phyloP scores from a whole-genome alignment of 139 green algal genomes.

The Edaphochlamys debaryana region DNA sequence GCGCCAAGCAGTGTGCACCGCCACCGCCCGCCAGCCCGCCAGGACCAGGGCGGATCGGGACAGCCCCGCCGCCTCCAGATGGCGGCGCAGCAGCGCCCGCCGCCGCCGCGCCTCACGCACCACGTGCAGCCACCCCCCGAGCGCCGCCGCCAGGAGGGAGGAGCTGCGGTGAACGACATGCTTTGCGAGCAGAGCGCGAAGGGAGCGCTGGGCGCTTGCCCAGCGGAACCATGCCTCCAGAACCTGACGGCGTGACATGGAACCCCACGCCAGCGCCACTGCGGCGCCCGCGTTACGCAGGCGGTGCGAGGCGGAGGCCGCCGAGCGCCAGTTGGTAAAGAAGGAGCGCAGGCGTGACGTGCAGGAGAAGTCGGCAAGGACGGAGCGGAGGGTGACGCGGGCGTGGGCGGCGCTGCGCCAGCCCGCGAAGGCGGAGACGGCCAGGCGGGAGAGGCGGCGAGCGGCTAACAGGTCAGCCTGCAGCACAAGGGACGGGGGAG shows the following conservation, averaged over 20 bases:
- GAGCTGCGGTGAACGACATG: neutral
- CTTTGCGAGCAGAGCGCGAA: no score
- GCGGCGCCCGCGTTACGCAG: no score
- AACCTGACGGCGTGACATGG: no score
- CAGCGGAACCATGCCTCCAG: no score
- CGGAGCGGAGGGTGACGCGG: neutral
- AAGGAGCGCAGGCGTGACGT: neutral
- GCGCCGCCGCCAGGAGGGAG: neutral
- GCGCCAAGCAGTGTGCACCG: neutral
- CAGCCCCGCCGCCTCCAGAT: neutral
- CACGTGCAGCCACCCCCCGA: neutral
- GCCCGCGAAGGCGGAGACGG: neutral
- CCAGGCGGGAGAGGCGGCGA: neutral
- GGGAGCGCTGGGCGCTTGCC: no score
- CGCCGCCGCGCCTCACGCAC: neutral
- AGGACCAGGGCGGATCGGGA: neutral
- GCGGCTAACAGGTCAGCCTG: constrained; percentile 5
- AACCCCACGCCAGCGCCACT: no score
- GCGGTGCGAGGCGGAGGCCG: no score
- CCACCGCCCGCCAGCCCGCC: neutral
- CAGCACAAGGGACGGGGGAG: no score
- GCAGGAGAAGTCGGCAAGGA: neutral
- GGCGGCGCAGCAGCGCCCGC: neutral
- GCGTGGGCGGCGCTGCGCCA: constrained; percentile 27
- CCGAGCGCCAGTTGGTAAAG: neutral